phyloP scores from a whole-genome alignment of 768 basidiomycete genomes.

The Auricularia sp. region DNA sequence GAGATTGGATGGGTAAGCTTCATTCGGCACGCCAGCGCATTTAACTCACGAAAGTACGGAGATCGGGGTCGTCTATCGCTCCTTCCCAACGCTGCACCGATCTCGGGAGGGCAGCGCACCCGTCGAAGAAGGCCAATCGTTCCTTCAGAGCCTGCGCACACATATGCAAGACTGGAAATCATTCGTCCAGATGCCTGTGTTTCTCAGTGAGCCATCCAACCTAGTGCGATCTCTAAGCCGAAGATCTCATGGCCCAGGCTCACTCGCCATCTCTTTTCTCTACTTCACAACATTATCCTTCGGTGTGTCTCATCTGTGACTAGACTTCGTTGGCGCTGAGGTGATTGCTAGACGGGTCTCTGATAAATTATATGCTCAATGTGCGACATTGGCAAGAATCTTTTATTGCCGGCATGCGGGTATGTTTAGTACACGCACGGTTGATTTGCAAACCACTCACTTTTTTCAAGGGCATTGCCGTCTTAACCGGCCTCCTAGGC shows the following conservation, averaged over 20 bases:
- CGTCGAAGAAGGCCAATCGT: conserved; percentile 7
- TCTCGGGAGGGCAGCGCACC: background rate
- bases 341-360: conserved; percentile 39
- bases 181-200: conserved; percentile 29
- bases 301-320: conserved; percentile 12
- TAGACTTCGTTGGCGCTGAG: background rate
- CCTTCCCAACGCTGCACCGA: conserved; percentile 23
- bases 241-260: conserved; percentile 6
- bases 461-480: conserved; percentile 22
- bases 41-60: background rate
- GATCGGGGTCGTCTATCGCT: conserved; percentile 29
- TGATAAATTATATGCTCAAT: conserved; percentile 39
- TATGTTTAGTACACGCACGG: background rate
- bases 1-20: conserved; percentile 26
- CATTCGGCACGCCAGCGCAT: too few species aligned
- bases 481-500: conserved; percentile 36
- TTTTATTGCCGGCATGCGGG: conserved; percentile 39
- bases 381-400: conserved; percentile 32
- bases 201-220: conserved; percentile 17
- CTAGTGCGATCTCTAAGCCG: background rate
- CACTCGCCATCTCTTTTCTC: conserved; percentile 32
- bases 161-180: conserved; percentile 25
- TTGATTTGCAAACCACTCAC: background rate
- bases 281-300: conserved; percentile 30
- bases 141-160: background rate